phyloP scores from a whole-genome alignment of 768 basidiomycete species.

The Dioszegia crocea region DNA sequence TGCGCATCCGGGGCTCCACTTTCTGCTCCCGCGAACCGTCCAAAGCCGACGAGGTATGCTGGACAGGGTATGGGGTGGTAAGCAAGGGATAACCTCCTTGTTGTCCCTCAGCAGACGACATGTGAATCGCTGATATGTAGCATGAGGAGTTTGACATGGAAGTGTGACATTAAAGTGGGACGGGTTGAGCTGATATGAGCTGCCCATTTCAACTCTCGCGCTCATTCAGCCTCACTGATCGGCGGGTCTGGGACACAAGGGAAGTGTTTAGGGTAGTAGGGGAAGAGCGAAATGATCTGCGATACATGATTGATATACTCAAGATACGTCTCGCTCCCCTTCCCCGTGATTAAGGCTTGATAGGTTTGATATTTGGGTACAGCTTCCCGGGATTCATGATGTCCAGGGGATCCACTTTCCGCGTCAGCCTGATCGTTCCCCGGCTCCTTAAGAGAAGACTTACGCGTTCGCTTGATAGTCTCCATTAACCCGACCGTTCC shows the following conservation, averaged over 20 bases:
- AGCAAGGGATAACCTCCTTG: background rate
- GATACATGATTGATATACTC: background rate
- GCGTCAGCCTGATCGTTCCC: background rate
- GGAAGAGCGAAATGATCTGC: too few relatives aligned
- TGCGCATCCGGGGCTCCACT: background rate
- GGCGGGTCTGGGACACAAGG: too few relatives aligned
- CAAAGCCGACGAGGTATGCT: background rate
- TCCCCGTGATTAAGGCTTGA: background rate
- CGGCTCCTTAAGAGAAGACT: slow-evolving; percentile 13
- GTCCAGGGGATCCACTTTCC: slow-evolving; percentile 62
- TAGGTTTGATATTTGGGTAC: slow-evolving; percentile 44
- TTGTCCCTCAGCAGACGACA: too few relatives aligned
- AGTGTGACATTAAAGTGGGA: too few relatives aligned
- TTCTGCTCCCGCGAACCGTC: slow-evolving; percentile 2
- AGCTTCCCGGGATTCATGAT: slow-evolving; percentile 83
- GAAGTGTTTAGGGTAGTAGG: too few relatives aligned
- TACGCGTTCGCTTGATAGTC: slow-evolving; percentile 64
- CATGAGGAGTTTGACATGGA: too few relatives aligned
- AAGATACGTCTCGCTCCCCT: too few relatives aligned
- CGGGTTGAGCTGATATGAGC: too few relatives aligned
- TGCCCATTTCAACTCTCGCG: too few relatives aligned
- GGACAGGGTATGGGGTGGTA: background rate
- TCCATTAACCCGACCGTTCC: slow-evolving; percentile 81
- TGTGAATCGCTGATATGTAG: too few relatives aligned
- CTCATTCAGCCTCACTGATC: too few relatives aligned